Conservation (phyloP, 129 eudicot genomes). For the Solidago caesia region DNA sequence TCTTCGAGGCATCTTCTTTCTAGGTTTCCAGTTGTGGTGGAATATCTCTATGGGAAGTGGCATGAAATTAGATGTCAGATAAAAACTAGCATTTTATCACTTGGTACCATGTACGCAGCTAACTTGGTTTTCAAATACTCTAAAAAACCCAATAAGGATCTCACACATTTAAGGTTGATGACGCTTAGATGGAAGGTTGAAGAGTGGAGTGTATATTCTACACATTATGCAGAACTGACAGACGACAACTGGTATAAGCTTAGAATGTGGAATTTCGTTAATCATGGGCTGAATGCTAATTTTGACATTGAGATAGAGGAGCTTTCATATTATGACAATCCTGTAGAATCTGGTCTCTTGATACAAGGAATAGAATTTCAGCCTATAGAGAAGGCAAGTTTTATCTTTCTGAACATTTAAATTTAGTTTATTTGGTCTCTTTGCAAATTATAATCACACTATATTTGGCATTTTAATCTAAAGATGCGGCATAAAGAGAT, state of each 20-base stretch:
- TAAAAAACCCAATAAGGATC: neutral
- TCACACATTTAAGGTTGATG: neutral
- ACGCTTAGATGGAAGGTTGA: neutral
- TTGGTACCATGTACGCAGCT: slow-evolving; percentile 1
- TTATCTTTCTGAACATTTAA: neutral
- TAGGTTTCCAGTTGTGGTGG: neutral
- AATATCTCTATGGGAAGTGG: neutral
- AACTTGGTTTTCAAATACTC: neutral
- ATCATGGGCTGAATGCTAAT: neutral
- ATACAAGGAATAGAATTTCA: neutral
- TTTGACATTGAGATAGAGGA: neutral
- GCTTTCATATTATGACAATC: neutral
- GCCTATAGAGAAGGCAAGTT: neutral
- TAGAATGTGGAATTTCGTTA: neutral
- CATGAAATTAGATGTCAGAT: neutral
- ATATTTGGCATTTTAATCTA: neutral
- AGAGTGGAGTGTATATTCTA: neutral
- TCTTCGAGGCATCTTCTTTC: no score
- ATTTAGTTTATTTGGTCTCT: no score
- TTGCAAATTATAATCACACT: no score
- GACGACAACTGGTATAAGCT: neutral
- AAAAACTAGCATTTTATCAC: neutral
- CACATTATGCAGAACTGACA: neutral
- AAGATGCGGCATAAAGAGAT: neutral
- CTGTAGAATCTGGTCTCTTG: neutral